Conservation (phyloP, 257 asterid genomes). For the Solanum virginianum region DNA sequence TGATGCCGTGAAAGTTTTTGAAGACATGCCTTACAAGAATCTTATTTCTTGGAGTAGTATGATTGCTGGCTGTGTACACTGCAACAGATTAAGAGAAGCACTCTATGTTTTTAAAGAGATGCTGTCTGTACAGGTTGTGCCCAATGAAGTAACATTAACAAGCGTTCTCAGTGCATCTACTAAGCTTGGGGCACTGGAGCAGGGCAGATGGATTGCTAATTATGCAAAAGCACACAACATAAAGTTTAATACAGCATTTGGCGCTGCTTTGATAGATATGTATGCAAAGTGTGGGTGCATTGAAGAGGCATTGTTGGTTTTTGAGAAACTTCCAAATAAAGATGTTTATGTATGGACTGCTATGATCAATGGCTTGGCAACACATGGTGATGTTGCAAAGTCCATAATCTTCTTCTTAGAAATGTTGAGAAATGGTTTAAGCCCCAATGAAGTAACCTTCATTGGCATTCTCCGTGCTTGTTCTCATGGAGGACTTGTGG, state of each 20-base stretch:
- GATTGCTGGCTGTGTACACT: conserved; percentile 28
- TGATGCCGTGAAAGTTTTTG: conserved; percentile 29
- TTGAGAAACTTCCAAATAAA: conserved; percentile 10
- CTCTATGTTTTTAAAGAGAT: conserved; percentile 27
- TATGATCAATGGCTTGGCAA: conserved; percentile 31
- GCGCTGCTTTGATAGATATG: conserved; percentile 45
- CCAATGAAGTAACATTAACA: conserved; percentile 22
- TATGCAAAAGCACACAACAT: conserved; percentile 7
- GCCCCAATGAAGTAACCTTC: conserved; percentile 40
- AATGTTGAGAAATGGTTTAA: conserved; percentile 30
- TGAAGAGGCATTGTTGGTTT: conserved; percentile 23
- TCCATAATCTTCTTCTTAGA: conserved; percentile 18
- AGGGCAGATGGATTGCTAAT: conserved; percentile 28
- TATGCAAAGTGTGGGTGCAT: conserved; percentile 47
- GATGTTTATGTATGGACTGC: conserved; percentile 43
- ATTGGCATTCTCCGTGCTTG: conserved; percentile 42
- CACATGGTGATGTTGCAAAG: conserved; percentile 33
- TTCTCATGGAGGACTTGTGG: conserved; percentile 35
- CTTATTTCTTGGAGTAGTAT: conserved; percentile 40
- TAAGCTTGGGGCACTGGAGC: conserved; percentile 34
- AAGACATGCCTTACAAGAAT: conserved; percentile 23
- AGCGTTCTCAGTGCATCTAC: conserved; percentile 45
- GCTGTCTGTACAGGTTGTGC: conserved; percentile 17
- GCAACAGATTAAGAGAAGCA: conserved; percentile 12
- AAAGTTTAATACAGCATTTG: conserved; percentile 22